Conservation (phyloP, 352 stramenopile species). For the Pythium rhizo-oryzae region DNA sequence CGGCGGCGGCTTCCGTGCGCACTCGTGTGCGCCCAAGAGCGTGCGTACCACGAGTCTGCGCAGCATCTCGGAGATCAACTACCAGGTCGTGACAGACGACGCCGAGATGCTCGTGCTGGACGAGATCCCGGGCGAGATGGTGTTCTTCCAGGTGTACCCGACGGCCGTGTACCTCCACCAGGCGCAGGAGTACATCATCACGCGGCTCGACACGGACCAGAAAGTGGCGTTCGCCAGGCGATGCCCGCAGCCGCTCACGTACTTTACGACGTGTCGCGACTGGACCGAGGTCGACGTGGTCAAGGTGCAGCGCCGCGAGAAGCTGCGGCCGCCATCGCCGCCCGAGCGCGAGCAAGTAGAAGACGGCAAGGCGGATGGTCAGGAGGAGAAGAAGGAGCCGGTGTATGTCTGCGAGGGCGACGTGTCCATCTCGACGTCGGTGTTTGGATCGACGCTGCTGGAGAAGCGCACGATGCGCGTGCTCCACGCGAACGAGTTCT, state of each 20-base stretch:
- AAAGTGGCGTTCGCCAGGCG: slow-evolving; percentile 71
- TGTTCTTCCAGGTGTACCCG: slow-evolving; percentile 93
- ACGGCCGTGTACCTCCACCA: slow-evolving; percentile 93
- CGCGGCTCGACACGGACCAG: slow-evolving; percentile 71
- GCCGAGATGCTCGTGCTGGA: slow-evolving; percentile 73
- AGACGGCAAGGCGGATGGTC: too few species aligned
- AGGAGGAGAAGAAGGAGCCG: slow-evolving; percentile 4
- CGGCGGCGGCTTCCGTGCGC: slow-evolving; percentile 52
- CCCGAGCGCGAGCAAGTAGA: background rate
- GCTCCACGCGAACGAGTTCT: slow-evolving; percentile 91
- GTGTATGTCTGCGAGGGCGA: slow-evolving; percentile 60
- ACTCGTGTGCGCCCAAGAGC: slow-evolving; percentile 64
- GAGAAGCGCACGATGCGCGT: slow-evolving; percentile 78
- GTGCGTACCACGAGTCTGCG: slow-evolving; percentile 61
- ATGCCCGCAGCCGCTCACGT: slow-evolving; percentile 67
- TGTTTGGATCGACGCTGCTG: slow-evolving; percentile 86
- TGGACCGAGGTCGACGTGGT: slow-evolving; percentile 88
- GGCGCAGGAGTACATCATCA: slow-evolving; percentile 90
- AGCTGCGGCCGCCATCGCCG: slow-evolving; percentile 9
- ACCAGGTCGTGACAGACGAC: slow-evolving; percentile 61
- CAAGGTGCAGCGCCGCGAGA: slow-evolving; percentile 43
- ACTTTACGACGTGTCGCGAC: slow-evolving; percentile 90
- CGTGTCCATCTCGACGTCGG: slow-evolving; percentile 76
- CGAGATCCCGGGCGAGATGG: slow-evolving; percentile 78
- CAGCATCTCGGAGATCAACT: slow-evolving; percentile 68